Evolutionary conservation across 768 basidiomycete species (phyloP), one percentile per base, ranked within the genome.

Genomic region (Naganishia friedmannii): DNA sequence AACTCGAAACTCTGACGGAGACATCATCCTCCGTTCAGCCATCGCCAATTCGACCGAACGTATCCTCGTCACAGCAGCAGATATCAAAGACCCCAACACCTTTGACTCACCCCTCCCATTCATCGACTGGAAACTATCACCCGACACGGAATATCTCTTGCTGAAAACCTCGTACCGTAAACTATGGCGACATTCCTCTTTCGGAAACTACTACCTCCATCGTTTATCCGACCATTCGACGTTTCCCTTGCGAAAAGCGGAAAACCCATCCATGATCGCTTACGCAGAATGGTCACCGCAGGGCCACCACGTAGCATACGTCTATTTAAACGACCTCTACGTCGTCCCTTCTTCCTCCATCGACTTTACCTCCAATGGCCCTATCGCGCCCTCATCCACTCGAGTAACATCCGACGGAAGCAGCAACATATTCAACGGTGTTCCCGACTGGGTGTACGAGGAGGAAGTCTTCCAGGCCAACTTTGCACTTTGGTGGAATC

Each of bases 171-270:
- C 91, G 77, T 82, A 87, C 74, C 81, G 82, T 68, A 94, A 96
- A 89, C 91, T 94, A 88, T 99, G 96, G 96, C 88, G 96, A 55
- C 86, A 89, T 80, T 96, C 93, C 7, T 88, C 87, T 68, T 89
- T 89, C 77, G 90, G 90, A 21, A 97, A 94, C 80, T 98, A 93
- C 78, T 95, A 92, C 79, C 85, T 99, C n/a, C 89, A 96, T 82
- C 85, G 88, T 74, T 83, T 97, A 51, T 85, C 84, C 29, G 85
- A 87, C 9, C 87, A 88, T 70, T 76, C 77, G 21, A 94, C 93
- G 0, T 85, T 85, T 70, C 88, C 92, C 0, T 84, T 98, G 53
- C 83, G 87, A 69, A 83, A 87, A 0, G 90, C 90, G 0, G 83
- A 87, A 17, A 68, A 85, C 72, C 91, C 91, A 21, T 88, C 93